A percentile compares a stretch with the other conserved stretches of the same genome.
Conservation (phyloP, 2,329 filamentous ascomycete genomes). For the Huntiella decipiens region DNA sequence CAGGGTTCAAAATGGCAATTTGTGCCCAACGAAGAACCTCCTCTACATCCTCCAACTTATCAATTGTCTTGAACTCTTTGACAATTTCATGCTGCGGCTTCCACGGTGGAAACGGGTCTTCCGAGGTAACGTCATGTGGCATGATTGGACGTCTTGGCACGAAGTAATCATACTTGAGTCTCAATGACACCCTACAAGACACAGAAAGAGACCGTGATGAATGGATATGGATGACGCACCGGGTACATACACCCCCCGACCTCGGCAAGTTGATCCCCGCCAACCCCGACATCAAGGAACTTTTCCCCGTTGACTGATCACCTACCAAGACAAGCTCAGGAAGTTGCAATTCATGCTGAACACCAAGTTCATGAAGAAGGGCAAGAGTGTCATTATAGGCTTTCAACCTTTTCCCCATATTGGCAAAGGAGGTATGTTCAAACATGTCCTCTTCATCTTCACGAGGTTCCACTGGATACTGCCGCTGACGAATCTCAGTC, state of each 20-base stretch:
- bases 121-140: constrained; percentile 27
- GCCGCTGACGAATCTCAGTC: constrained; percentile 3
- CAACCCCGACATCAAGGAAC: constrained; percentile 45
- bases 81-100: constrained; percentile 25
- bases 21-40: constrained; percentile 56
- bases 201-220: constrained; percentile 40
- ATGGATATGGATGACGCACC: constrained; percentile 65
- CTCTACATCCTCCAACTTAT: constrained; percentile 43
- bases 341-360: constrained; percentile 50
- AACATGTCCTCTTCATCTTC: constrained; percentile 19
- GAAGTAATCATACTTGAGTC: constrained; percentile 42
- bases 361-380: constrained; percentile 51
- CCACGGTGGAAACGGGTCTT: constrained; percentile 49
- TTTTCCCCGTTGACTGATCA: constrained; percentile 73
- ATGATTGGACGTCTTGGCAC: constrained; percentile 23
- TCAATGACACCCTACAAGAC: constrained; percentile 48
- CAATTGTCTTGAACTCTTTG: constrained; percentile 44
- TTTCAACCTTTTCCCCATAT: constrained; percentile 44
- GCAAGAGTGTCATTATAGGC: constrained; percentile 46
- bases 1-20: constrained; percentile 54
- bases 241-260: constrained; percentile 54
- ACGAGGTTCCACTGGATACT: background rate
- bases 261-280: constrained; percentile 54
- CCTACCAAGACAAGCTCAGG: constrained; percentile 71
- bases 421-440: constrained; percentile 25